Evolutionary conservation across 2,329 filamentous ascomycete genomes (phyloP).

Genomic region (Claviceps spartinae): DNA sequence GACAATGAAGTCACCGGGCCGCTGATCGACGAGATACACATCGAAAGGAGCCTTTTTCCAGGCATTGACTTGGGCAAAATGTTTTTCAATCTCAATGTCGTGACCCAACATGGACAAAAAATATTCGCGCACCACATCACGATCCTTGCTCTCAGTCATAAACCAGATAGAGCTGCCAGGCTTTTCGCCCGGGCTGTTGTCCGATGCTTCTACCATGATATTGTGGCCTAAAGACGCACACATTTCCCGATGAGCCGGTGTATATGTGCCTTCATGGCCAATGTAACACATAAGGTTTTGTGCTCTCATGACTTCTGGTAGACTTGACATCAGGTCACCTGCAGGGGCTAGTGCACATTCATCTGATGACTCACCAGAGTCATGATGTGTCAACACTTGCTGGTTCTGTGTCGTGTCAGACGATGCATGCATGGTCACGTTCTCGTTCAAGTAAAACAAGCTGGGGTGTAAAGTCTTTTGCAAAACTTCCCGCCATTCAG

Average conservation of each 20-base stretch:
- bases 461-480: conserved; percentile 63
- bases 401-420: neutral
- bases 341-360: conserved; percentile 53
- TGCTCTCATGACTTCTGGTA: conserved; percentile 76
- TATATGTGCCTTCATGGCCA: conserved; percentile 94
- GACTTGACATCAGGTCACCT: conserved; percentile 88
- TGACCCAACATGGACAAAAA: conserved; percentile 88
- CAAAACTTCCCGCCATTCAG: conserved; percentile 71
- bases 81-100: conserved; percentile 91
- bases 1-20: conserved; percentile 79
- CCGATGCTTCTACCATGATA: conserved; percentile 91
- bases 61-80: conserved; percentile 89
- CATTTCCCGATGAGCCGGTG: conserved; percentile 92
- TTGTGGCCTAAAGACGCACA: conserved; percentile 93
- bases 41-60: conserved; percentile 93
- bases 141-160: conserved; percentile 93
- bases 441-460: conserved; percentile 86
- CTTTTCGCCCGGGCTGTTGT: conserved; percentile 57
- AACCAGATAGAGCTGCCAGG: conserved; percentile 93
- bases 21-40: conserved; percentile 86
- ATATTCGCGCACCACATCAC: conserved; percentile 81
- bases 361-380: conserved; percentile 29
- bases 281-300: conserved; percentile 98
- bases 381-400: conserved; percentile 19
- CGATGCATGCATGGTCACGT: conserved; percentile 32